A percentile compares a stretch with the other conserved stretches of the same genome.
These are phyloP conservation scores for Eudorina sp. DNA, from an alignment of 139 green algal genomes.

Conservation along the genomic window DNA sequence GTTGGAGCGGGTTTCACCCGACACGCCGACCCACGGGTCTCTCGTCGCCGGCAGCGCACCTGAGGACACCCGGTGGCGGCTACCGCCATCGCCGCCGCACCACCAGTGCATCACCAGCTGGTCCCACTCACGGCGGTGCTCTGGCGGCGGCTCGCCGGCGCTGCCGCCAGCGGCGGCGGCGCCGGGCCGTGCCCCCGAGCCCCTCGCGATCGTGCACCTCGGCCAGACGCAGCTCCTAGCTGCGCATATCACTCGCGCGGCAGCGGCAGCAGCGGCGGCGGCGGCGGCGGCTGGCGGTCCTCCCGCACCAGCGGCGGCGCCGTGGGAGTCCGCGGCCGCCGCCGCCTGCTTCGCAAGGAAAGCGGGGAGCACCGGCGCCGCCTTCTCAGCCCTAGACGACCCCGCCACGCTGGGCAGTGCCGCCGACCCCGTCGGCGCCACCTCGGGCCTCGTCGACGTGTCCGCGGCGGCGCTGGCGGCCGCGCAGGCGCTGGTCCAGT, in stretches of 20 bases:
- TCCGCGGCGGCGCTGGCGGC: not conserved
- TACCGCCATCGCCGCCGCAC: too few species aligned
- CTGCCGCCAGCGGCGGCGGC: not conserved
- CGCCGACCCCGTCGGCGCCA: too few species aligned
- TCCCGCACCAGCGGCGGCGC: not conserved
- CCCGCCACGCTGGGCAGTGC: too few species aligned
- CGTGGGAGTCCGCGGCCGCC: not conserved
- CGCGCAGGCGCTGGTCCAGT: not conserved
- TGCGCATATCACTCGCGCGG: too few species aligned
- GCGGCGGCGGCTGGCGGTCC: not conserved
- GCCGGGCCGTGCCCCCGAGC: too few species aligned
- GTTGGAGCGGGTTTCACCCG: constrained; percentile 3
- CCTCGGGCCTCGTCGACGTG: too few species aligned
- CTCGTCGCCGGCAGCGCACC: not conserved
- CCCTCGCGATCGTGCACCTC: not conserved
- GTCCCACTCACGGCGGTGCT: too few species aligned
- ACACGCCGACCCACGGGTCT: not conserved
- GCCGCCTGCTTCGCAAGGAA: too few species aligned
- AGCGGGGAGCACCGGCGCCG: not conserved
- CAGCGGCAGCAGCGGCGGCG: too few species aligned
- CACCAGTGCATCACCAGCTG: too few species aligned
- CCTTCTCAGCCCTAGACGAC: too few species aligned
- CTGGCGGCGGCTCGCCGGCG: too few species aligned
- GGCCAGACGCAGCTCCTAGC: not conserved
- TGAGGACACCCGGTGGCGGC: not conserved